A percentile compares a stretch with the other conserved stretches of the same genome.
These are phyloP conservation scores for Cercospora berteroae DNA, from an alignment of 2,329 filamentous ascomycete species.

Conservation along the genomic window DNA sequence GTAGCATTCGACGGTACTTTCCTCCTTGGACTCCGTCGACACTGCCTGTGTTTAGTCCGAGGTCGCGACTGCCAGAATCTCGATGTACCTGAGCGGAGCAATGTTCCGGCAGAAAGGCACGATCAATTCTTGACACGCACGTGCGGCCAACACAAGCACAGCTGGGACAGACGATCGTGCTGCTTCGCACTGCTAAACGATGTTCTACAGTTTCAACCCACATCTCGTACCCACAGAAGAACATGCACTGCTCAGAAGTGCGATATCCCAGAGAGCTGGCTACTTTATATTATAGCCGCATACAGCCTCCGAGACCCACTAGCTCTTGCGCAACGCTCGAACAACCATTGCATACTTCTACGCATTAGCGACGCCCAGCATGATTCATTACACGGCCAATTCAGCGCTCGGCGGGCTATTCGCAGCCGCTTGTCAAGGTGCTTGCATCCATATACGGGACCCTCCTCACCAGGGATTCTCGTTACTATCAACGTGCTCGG, in stretches of 20 bases:
- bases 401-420: background rate
- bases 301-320: background rate
- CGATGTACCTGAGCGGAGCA: background rate
- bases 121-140: background rate
- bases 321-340: background rate
- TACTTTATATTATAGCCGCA: background rate
- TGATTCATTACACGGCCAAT: background rate
- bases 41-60: background rate
- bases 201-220: background rate
- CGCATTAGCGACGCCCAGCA: background rate
- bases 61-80: background rate
- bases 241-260: background rate
- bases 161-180: background rate
- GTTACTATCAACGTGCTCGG: background rate
- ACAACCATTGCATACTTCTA: background rate
- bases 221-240: background rate
- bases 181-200: background rate
- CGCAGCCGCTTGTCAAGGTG: background rate
- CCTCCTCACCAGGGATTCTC: background rate
- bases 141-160: background rate
- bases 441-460: background rate
- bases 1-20: background rate
- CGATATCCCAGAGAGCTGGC: background rate
- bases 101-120: background rate
- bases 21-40: background rate